Evolutionary conservation across 2,329 filamentous ascomycete species (phyloP), one percentile per base, ranked within the genome.

Genomic region (Tolypocladium album): DNA sequence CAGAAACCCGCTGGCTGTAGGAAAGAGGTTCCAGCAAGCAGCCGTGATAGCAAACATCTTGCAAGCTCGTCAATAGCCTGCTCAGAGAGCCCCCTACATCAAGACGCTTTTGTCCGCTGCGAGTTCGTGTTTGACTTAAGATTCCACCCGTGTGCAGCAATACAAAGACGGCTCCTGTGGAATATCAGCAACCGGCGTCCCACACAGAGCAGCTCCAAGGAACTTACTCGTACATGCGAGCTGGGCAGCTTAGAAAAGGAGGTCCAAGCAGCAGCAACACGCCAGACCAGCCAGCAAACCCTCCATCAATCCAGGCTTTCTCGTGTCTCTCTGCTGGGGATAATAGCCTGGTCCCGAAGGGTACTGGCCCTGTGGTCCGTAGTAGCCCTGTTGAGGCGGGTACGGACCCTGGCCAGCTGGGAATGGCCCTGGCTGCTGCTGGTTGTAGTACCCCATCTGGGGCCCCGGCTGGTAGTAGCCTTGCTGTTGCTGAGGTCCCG

Each of bases 241-340:
- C 6, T 20, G 8, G 13, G 17, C 27, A 36, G 39, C 60, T 71
- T 79, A 85, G 66, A 83, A 83, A n/a, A 84, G 67, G 53, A 75
- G 73, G 64, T 85, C 82, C 66, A 85, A 68, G 67, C 82, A 85
- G 71, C 82, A 85, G 68, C 82, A 85, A 69, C 81, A 84, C 1
- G 82, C 82, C 61, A 82, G 67, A 63, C 75, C 75, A 20, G 79
- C 82, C 20, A 83, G 65, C 58, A 82, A 68, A 50, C 78, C 79
- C 40, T 76, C 76, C 50, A 82, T 64, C 59, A 76, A 64, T 55
- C 77, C 74, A 34, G 69, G 64, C 60, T 65, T 67, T 52, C 70
- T 68, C 55, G 71, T 70, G 63, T 67, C 70, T 65, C 65, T 68
- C 59, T 72, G 64, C 56, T 71, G 67, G n/a, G 68, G 72, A 22